phyloP scores from a whole-genome alignment of 768 basidiomycete genomes.

The Mycena alexandri region DNA sequence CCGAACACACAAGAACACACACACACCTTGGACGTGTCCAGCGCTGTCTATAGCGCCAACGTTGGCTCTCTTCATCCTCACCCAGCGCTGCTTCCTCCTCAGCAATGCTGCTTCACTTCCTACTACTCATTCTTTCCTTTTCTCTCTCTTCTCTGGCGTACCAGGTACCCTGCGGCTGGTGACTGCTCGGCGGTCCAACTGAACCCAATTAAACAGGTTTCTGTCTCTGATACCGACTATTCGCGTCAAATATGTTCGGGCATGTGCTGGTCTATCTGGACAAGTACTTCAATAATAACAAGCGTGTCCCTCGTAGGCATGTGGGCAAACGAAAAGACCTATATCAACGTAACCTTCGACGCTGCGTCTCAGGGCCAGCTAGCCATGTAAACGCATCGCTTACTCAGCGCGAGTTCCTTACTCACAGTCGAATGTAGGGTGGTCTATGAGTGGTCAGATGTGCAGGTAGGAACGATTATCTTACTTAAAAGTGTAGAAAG shows the following conservation, averaged over 20 bases:
- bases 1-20: neutral
- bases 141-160: conserved; percentile 20
- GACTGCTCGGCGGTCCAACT: neutral
- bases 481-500: too few species aligned
- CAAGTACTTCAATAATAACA: neutral
- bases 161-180: conserved; percentile 1
- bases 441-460: conserved; percentile 96
- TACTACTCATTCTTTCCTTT: conserved; percentile 29
- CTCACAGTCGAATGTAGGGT: conserved; percentile 54
- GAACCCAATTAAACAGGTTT: conserved; percentile 4
- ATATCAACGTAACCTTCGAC: conserved; percentile 91
- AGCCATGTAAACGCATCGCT: conserved; percentile 62
- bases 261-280: neutral
- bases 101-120: conserved; percentile 17
- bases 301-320: conserved; percentile 69
- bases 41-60: too few species aligned
- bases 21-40: neutral
- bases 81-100: too few species aligned
- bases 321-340: conserved; percentile 85
- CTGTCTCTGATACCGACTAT: conserved; percentile 62
- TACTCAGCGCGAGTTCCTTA: neutral
- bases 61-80: too few species aligned
- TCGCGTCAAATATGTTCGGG: conserved; percentile 82
- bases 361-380: conserved; percentile 84
- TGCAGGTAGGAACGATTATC: too few species aligned